phyloP scores from a whole-genome alignment of 139 green algal genomes.

The Gonium pectorale region DNA sequence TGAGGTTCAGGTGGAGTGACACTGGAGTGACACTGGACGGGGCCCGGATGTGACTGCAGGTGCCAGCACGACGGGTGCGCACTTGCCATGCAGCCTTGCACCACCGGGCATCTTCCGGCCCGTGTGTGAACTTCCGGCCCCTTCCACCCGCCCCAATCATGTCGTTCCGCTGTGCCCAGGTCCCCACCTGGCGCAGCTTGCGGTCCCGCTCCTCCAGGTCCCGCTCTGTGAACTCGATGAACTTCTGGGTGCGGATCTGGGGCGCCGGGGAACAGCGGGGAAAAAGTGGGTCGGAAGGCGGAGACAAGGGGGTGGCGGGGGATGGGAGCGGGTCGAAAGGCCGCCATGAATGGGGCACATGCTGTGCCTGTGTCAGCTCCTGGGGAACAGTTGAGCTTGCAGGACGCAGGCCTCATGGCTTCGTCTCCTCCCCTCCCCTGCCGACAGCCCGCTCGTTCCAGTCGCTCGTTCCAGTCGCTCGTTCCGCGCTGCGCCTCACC shows the following conservation, averaged over 20 bases:
- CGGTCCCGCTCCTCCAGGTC: slow-evolving; percentile 40
- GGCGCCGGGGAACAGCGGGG: neutral
- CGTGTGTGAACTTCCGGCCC: neutral
- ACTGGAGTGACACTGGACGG: too few species aligned
- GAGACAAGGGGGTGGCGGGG: neutral
- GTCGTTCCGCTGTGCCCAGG: neutral
- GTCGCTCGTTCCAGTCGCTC: too few species aligned
- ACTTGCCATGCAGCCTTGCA: neutral
- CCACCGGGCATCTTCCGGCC: neutral
- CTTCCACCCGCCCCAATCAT: neutral
- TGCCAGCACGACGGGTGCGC: neutral
- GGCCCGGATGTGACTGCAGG: too few species aligned
- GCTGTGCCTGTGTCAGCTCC: too few species aligned
- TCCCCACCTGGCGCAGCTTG: slow-evolving; percentile 33
- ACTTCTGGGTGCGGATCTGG: slow-evolving; percentile 45
- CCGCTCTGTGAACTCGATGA: slow-evolving; percentile 44
- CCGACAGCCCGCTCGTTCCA: too few species aligned
- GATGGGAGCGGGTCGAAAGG: too few species aligned
- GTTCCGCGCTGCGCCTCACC: neutral
- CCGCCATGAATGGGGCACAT: too few species aligned
- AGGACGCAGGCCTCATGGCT: too few species aligned
- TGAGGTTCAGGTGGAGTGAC: too few species aligned
- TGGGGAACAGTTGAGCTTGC: too few species aligned
- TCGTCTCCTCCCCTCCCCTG: too few species aligned
- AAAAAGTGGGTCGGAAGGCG: neutral